Percentiles rank a stretch among this genome's conserved stretches.
These are phyloP conservation scores for Bryoglossum gracile DNA, from an alignment of 495 filamentous ascomycete species.

Conservation along the genomic window DNA sequence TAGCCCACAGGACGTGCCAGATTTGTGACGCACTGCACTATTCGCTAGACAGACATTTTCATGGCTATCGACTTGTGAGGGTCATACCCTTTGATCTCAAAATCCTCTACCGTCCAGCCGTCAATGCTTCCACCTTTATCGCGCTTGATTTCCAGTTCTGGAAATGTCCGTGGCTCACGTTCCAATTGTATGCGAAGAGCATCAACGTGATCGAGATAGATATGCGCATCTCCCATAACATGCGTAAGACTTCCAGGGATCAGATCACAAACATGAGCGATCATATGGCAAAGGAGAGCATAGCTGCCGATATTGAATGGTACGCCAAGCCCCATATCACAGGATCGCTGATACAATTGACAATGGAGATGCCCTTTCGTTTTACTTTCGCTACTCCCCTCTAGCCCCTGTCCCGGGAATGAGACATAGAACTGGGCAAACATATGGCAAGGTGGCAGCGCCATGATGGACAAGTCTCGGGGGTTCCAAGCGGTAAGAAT, in stretches of 20 bases:
- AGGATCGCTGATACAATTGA: slow-evolving; percentile 85
- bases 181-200: slow-evolving; percentile 73
- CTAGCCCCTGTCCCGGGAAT: too few relatives aligned
- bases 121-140: slow-evolving; percentile 59
- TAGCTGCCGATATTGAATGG: slow-evolving; percentile 97
- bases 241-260: slow-evolving; percentile 80
- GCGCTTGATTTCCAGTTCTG: slow-evolving; percentile 61
- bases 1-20: too few relatives aligned
- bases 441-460: slow-evolving; percentile 96
- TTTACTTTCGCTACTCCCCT: slow-evolving; percentile 19
- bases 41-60: slow-evolving; percentile 84
- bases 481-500: slow-evolving; percentile 94
- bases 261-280: slow-evolving; percentile 79
- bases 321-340: slow-evolving; percentile 95
- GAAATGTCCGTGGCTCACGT: slow-evolving; percentile 76
- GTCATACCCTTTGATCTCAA: slow-evolving; percentile 79
- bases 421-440: slow-evolving; percentile 98
- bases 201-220: slow-evolving; percentile 89
- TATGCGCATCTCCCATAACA: slow-evolving; percentile 93
- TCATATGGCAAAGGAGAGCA: slow-evolving; percentile 86
- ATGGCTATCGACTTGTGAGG: slow-evolving; percentile 87
- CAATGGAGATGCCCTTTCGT: slow-evolving; percentile 65
- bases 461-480: slow-evolving; percentile 79
- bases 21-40: too few relatives aligned
- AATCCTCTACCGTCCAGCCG: slow-evolving; percentile 56